phyloP scores from a whole-genome alignment of 768 basidiomycete species.

The Russula compacta region DNA sequence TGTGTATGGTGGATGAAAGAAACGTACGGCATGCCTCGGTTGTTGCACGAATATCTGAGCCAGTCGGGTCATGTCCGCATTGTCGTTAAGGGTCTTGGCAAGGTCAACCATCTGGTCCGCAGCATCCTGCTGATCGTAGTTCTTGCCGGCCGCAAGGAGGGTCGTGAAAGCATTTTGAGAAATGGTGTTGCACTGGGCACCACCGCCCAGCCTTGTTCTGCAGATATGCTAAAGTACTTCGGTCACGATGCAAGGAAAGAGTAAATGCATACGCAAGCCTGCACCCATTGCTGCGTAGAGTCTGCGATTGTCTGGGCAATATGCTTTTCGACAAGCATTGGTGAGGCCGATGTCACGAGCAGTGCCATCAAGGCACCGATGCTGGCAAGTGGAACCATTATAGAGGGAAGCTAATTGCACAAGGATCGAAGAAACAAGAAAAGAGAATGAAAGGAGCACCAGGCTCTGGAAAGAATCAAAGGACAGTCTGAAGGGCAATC shows the following conservation, averaged over 20 bases:
- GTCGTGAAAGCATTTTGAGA: constrained; percentile 47
- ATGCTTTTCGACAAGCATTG: constrained; percentile 33
- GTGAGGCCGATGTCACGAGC: constrained; percentile 5
- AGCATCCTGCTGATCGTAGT: constrained; percentile 38
- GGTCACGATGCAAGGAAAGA: neutral
- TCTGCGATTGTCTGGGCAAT: constrained; percentile 42
- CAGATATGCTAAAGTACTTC: neutral
- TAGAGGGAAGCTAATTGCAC: neutral
- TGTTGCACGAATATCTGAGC: constrained; percentile 50
- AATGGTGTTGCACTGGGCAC: constrained; percentile 43
- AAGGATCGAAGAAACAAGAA: neutral
- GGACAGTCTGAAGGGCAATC: neutral
- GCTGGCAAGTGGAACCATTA: constrained; percentile 3
- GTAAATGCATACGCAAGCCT: constrained; percentile 38
- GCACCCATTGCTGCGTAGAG: constrained; percentile 41
- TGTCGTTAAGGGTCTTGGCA: constrained; percentile 35
- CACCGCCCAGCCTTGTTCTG: constrained; percentile 52
- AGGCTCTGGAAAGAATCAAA: neutral
- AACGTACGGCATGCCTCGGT: constrained; percentile 42
- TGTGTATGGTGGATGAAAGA: neutral
- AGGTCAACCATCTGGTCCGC: constrained; percentile 44
- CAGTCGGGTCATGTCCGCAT: constrained; percentile 38
- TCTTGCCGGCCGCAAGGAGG: constrained; percentile 41
- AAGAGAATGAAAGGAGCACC: constrained; percentile 1
- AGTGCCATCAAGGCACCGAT: neutral